phyloP scores from a whole-genome alignment of 768 basidiomycete genomes.

The Boletellus ananiceps region DNA sequence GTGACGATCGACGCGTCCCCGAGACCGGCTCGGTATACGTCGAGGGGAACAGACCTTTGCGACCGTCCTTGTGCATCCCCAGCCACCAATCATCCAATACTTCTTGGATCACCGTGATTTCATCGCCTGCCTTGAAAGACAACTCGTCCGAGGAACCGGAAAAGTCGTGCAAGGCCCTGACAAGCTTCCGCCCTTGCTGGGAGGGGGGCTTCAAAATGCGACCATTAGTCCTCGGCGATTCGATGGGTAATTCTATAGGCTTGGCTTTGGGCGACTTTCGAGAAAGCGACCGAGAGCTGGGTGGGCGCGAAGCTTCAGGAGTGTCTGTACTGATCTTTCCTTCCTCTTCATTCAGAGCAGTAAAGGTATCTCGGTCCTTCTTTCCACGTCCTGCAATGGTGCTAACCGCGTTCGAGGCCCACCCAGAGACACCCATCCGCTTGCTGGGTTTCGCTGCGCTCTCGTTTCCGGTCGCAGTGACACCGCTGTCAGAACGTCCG shows the following conservation, averaged over 20 bases:
- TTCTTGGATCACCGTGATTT: conserved; percentile 73
- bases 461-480: conserved; percentile 36
- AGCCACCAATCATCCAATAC: conserved; percentile 92
- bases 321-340: conserved; percentile 20
- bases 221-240: conserved; percentile 26
- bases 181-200: conserved; percentile 47
- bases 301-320: conserved; percentile 31
- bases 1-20: conserved; percentile 22
- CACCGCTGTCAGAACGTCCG: conserved; percentile 58
- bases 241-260: conserved; percentile 18
- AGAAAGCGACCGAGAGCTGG: conserved; percentile 32
- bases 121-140: conserved; percentile 65
- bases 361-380: conserved; percentile 60
- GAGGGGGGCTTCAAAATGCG: conserved; percentile 51
- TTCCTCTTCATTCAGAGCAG: conserved; percentile 46
- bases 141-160: conserved; percentile 73
- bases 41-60: conserved; percentile 77
- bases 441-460: conserved; percentile 36
- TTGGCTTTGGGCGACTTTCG: conserved; percentile 28
- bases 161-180: conserved; percentile 75
- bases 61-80: conserved; percentile 61
- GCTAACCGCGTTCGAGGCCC: conserved; percentile 64
- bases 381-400: conserved; percentile 54
- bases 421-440: conserved; percentile 38
- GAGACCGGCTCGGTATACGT: conserved; percentile 56